These are phyloP conservation scores for Macadamia integrifolia DNA, from an alignment of 164 flowering plant species.

Conservation along the genomic window DNA sequence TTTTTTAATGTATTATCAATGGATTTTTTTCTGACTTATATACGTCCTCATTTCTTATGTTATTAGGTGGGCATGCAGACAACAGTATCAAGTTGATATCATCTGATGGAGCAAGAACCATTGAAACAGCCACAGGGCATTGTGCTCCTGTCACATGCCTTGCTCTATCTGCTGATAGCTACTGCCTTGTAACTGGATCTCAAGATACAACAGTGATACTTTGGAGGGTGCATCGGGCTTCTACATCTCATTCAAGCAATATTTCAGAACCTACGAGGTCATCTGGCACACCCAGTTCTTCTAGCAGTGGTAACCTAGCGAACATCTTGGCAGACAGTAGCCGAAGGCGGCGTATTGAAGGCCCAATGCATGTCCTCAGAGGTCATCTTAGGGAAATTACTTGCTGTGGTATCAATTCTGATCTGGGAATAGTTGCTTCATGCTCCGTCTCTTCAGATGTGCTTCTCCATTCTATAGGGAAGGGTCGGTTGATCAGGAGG, in stretches of 20 bases:
- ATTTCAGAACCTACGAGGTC: slow-evolving; percentile 41
- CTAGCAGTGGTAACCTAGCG: slow-evolving; percentile 33
- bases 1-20: too few relatives aligned
- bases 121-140: slow-evolving; percentile 83
- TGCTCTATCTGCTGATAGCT: slow-evolving; percentile 74
- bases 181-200: slow-evolving; percentile 87
- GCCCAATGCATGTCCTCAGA: slow-evolving; percentile 83
- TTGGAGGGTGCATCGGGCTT: slow-evolving; percentile 71
- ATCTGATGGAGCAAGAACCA: slow-evolving; percentile 87
- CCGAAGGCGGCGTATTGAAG: slow-evolving; percentile 68
- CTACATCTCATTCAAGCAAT: slow-evolving; percentile 36
- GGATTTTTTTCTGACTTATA: too few relatives aligned
- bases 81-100: slow-evolving; percentile 80
- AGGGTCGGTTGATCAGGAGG: slow-evolving; percentile 75
- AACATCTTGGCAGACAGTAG: slow-evolving; percentile 45
- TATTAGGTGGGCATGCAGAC: slow-evolving; percentile 89
- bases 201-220: slow-evolving; percentile 79
- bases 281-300: slow-evolving; percentile 39
- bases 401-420: slow-evolving; percentile 79
- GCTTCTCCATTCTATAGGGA: slow-evolving; percentile 74
- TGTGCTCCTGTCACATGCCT: slow-evolving; percentile 96
- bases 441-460: slow-evolving; percentile 70
- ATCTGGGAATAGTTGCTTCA: slow-evolving; percentile 79
- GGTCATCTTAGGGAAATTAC: slow-evolving; percentile 77
- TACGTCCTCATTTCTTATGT: slow-evolving; percentile 1